Base-by-base conservation (phyloP, 2,329 filamentous ascomycete genomes). In the Epichloe festucae region DNA sequence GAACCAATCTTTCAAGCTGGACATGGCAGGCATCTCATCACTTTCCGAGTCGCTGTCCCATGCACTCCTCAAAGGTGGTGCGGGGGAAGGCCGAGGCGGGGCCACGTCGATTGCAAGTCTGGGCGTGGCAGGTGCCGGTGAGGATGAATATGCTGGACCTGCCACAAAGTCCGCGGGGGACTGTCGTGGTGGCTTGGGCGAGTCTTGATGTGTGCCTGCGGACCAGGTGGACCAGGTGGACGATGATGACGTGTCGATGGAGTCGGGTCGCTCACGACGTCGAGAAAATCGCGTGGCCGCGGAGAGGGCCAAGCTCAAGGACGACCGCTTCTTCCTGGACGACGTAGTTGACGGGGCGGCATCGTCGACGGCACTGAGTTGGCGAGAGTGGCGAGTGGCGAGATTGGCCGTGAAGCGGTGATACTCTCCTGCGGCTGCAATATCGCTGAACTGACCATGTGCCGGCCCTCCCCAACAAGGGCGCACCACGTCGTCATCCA, bases 1-100 rank as follows among this genome's bases (percentile, higher is more conserved):
- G 17, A 56, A 55, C 56, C 55, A 56, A 14, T 54, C 55, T 23
- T 49, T 53, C 21, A 56, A 34, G 6, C 34, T 52, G 53, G 52
- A 23, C 38, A 51, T 43, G 49, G 42, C 57, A 42, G 35, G 41
- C 1, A 55, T 54, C 2, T 58, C 59, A 14, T 63, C 62, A n/a
- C 65, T 64, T 14, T 66, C 63, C 15, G 61, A 63, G 42, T 68
- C 66, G 50, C 38, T 55, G 31, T 62, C 62, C 52, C 67, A 69
- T 11, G 57, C 62, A 53, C 66, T 69, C 38, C 56, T 56, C 48
- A 54, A 19, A 14, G 50, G 50, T 42, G 53, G 53, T 15, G 53
- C 53, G 17, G 53, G 50, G 50, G 39, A 40, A 11, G 53, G 53
- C 23, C 48, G 46, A 17, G 53, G 53, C n/a, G 50, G 50, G 12